Percentiles rank a stretch among this genome's conserved stretches.
phyloP scores from a whole-genome alignment of 306 rosid species.

The Ammopiptanthus mongolicus region DNA sequence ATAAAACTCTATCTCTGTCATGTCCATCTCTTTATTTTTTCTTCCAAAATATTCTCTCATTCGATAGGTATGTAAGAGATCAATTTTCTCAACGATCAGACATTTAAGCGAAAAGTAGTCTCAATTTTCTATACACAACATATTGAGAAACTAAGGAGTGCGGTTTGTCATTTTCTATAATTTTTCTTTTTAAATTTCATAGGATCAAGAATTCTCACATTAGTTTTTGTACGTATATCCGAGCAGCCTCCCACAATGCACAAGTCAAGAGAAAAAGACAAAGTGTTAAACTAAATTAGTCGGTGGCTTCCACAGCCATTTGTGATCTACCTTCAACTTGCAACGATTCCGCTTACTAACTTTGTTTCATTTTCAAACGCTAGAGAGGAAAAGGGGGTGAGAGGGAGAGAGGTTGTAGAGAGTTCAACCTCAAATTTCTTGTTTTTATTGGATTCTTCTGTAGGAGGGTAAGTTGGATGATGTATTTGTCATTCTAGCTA shows the following conservation, averaged over 20 bases:
- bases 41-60: too few species aligned
- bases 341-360: not conserved
- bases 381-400: not conserved
- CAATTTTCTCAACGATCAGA: too few species aligned
- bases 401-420: not conserved
- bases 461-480: conserved; percentile 19
- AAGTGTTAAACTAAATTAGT: not conserved
- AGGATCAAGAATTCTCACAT: not conserved
- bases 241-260: not conserved
- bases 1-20: not conserved
- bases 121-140: too few species aligned
- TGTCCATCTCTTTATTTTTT: too few species aligned
- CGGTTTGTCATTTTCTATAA: conserved; percentile 20
- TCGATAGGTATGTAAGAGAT: too few species aligned
- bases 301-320: conserved; percentile 2
- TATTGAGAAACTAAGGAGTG: not conserved
- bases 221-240: not conserved
- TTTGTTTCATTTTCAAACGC: not conserved
- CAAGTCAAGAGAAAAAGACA: conserved; percentile 37
- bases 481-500: conserved; percentile 42
- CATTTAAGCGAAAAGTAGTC: too few species aligned
- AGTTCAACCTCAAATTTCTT: not conserved
- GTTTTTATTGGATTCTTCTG: conserved; percentile 16
- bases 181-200: not conserved
- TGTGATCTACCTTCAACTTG: conserved; percentile 2